Evolutionary conservation across 1,284 basidiomycete genomes (phyloP), one percentile per base, ranked within the genome.

Genomic region (Sporisorium exsertum): DNA sequence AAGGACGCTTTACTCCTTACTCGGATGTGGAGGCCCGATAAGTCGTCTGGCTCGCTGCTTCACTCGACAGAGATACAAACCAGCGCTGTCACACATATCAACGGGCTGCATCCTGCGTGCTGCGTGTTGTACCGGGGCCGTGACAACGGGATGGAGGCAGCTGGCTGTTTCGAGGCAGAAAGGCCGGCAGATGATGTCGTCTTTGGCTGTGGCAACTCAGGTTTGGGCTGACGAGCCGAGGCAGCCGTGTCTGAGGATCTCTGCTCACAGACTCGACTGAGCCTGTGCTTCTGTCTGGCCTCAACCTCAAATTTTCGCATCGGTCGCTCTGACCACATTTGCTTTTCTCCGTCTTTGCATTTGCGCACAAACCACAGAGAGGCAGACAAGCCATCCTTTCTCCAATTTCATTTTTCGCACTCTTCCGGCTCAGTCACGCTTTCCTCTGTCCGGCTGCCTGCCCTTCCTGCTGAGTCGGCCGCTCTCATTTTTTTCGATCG

Each of bases 301-400:
- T 26, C 37, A 33, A 27, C 37, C 54, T 22, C 33, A 33, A 26
- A 35, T 13, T 20, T 46, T 49, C 27, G 47, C 47, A 18, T 18
- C 47, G 8, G 35, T 24, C 51, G 63, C 56, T 58, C 63, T 58
- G 63, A 58, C 56, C 56, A 58, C 51, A 8, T 29, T 7, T 18
- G 2, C 18, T 10, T n/a, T 16, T 22, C 29, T 50, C 27, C 33
- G n/a, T 35, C 15, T 32, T 18, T 27, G 22, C n/a, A n/a, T n/a
- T n/a, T 58, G 45, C 52, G 64, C 64, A 59, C 51, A 32, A 65
- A 59, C 57, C 58, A 66, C 27, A 56, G 47, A 56, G 33, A 33
- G n/a, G n/a, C n/a, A 18, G 0, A 10, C 3, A 37, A 35, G 35
- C 10, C 8, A 15, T 8, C 22, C 3, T 22, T 43, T 43, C 8